Evolutionary conservation across 116 monocot genomes (phyloP), one percentile per base, ranked within the genome.

Genomic region (Iris pallida): DNA sequence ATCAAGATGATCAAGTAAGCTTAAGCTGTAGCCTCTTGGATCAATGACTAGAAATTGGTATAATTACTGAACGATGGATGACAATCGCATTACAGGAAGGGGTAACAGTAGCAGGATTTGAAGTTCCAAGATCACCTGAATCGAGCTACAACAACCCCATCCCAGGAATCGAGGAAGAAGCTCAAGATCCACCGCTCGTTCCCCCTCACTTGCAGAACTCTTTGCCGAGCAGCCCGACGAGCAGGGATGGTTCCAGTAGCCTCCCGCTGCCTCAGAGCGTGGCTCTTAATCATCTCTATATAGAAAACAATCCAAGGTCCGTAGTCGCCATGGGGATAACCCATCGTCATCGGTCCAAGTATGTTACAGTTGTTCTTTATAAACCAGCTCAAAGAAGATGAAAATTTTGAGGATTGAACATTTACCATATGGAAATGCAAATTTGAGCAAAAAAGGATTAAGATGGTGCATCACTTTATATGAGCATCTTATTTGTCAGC

Each of bases 141-240:
- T 81, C 86, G 2, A 90, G 86, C 53, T 90, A 90, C 71, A 66
- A 12, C 47, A 80, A 71, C 30, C 76, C 83, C 45, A 46, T 79
- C 46, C 79, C 76, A 15, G 65, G 69, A n/a, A 71, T 42, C 46
- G 86, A 83, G 68, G 86, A 90, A 16, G 90, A 90, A 62, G 78
- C 77, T 5, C 69, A 79, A 13, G 86, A 83, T 52, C 86, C 86
- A 9, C 83, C 83, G 20, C 55, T 73, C 6, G 79, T 81, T 16
- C 90, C 90, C 20, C 79, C 90, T 18, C 90, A 83, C 49, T 61
- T 90, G 76, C 86, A 86, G 67, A 72, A 80, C 60, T 66, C 86
- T 3, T 70, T 89, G 59, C 42, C 83, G 42, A 70, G 73, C 67
- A 78, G 45, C 55, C 78, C 80, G 0, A 65, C 75, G 0, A 63